Base-by-base conservation (phyloP, 164 flowering plant genomes). In the Euptelea pleiosperma region DNA sequence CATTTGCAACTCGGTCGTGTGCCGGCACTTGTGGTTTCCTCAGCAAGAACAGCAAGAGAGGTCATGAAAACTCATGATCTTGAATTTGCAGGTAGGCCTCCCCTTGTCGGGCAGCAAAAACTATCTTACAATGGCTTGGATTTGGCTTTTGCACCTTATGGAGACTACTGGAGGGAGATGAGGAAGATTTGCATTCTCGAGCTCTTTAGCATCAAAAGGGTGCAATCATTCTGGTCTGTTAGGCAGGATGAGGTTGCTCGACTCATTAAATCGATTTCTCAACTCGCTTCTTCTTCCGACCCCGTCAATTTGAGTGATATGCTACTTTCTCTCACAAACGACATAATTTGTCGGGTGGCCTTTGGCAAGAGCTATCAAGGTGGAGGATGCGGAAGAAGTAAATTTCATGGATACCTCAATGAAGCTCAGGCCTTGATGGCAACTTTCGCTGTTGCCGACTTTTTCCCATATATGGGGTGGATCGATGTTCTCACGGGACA, bases 111-210 rank as follows among this genome's bases (percentile, higher is more conserved):
- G 35, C 42, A 0, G 1, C 18, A 15, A 22, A 57, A 25, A 14
- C 51, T 57, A 8, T 58, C 62, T 22, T 65, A 57, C 33, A n/a
- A 18, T 8, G 41, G 29, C n/a, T 15, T 15, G 0, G 72, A 69
- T 9, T 2, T 73, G 39, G 65, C 57, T 33, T 69, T 66, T 35
- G 39, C 68, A 1, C 73, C 70, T 1, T 73, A 65, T 42, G 44
- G 44, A 19, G 64, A 42, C 9, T 58, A 73, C 28, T 73, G 77
- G 77, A n/a, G n/a, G n/a, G n/a, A n/a, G n/a, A n/a, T n/a, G n/a
- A n/a, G n/a, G n/a, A n/a, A n/a, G n/a, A n/a, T n/a, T n/a, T n/a
- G n/a, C n/a, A n/a, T n/a, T n/a, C n/a, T n/a, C n/a, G n/a, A n/a
- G n/a, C n/a, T n/a, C n/a, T n/a, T n/a, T n/a, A n/a, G n/a, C n/a